Base-by-base conservation (phyloP, 2,329 filamentous ascomycete species). In the Talaromyces sp. region DNA sequence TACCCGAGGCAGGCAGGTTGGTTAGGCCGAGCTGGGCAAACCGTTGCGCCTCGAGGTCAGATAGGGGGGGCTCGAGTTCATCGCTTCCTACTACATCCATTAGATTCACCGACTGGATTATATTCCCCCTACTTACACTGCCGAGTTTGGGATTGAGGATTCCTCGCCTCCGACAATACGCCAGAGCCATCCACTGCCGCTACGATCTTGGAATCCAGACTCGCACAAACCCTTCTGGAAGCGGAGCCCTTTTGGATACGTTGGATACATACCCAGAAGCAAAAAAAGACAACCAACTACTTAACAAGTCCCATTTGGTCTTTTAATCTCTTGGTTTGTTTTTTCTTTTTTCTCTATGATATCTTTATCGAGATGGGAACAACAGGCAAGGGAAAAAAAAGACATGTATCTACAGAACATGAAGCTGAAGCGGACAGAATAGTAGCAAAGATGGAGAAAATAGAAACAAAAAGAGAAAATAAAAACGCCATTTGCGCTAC, bases 321-420 rank as follows among this genome's bases (percentile, higher is more conserved):
- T 43, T 32, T 26, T n/a, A n/a, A 19, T 19, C n/a, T 32, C 2
- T 57, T 60, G 35, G 29, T 31, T 31, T 31, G 29, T 31, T n/a
- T n/a, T 38, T 38, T 38, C 9, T 56, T n/a, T 61, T 62, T 55
- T 17, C 43, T 17, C 32, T 38, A 38, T 53, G 29, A 58, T 52
- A 53, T 46, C 43, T 32, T 38, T 35, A 58, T 58, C 35, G 35
- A 38, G 46, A 50, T 38, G 50, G 26, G 38, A 41, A 43, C 19
- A 17, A 24, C 11, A 17, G 13, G 11, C 13, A 19, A 19, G 10
- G 19, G 13, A 10, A 38, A 24, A 11, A 38, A 24, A 49, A 19
- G 19, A 49, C 38, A 49, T 57, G 38, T 57, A 57, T 46, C 35
- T 57, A 57, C 41, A 49, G n/a, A 7, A 43, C 13, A 35, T 43